A percentile compares a stretch with the other conserved stretches of the same genome.
Conservation (phyloP, 2,329 filamentous ascomycete species). For the Phyllosticta paracitricarpa region DNA sequence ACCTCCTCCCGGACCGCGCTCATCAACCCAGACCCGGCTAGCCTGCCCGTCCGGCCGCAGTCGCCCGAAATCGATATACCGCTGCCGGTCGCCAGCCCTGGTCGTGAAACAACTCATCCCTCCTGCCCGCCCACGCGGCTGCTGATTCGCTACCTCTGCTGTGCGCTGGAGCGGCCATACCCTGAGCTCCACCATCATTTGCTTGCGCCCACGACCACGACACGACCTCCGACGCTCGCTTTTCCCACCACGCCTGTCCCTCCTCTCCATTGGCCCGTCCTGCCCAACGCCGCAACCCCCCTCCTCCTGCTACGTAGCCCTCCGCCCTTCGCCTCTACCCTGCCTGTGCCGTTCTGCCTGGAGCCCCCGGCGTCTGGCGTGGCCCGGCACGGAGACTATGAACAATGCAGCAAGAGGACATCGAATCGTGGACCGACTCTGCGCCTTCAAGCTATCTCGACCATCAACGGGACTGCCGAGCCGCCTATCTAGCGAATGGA, state of each 20-base stretch:
- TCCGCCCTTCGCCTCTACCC: not conserved
- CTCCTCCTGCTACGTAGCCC: not conserved
- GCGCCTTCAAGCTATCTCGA: conserved; percentile 3
- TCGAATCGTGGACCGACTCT: conserved; percentile 8
- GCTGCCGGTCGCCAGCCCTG: conserved; percentile 4
- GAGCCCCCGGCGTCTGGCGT: conserved; percentile 12
- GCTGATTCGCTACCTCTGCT: conserved; percentile 7
- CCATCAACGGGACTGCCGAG: conserved; percentile 5
- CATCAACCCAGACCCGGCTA: not conserved
- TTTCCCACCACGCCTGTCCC: conserved; percentile 1
- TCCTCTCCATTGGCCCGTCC: conserved; percentile 9
- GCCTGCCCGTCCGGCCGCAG: conserved; percentile 1
- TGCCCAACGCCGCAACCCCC: conserved; percentile 5
- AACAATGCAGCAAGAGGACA: conserved; percentile 9
- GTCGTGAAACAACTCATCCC: conserved; percentile 11
- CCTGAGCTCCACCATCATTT: conserved; percentile 10
- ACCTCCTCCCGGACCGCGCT: not conserved
- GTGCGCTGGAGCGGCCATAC: conserved; percentile 7
- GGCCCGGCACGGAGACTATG: conserved; percentile 11
- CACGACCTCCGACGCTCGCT: conserved; percentile 10
- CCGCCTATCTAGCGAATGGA: conserved; percentile 5
- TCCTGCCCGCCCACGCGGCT: conserved; percentile 4
- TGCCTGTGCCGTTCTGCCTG: conserved; percentile 8
- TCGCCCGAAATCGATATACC: not conserved
- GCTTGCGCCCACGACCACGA: conserved; percentile 7